phyloP scores from a whole-genome alignment of 1,284 basidiomycete genomes.

The Ceratobasidium sp. region DNA sequence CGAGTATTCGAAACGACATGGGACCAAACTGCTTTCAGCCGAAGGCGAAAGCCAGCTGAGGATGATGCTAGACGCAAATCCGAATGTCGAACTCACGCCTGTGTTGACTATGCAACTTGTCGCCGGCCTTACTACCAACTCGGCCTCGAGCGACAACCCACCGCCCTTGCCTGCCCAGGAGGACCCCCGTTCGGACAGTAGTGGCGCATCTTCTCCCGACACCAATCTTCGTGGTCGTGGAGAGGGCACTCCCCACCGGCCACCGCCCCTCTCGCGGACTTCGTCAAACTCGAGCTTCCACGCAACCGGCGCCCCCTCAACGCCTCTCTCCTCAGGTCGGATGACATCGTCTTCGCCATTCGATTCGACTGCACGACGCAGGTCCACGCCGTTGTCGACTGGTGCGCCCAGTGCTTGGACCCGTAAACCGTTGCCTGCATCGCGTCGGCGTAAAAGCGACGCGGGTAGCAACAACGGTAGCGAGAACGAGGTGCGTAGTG shows the following conservation, averaged over 20 bases:
- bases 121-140: slow-evolving; percentile 66
- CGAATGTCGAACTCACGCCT: slow-evolving; percentile 76
- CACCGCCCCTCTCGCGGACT: slow-evolving; percentile 1
- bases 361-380: slow-evolving; percentile 73
- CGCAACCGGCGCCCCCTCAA: slow-evolving; percentile 62
- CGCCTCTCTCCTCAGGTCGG: slow-evolving; percentile 60
- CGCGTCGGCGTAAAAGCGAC: slow-evolving; percentile 72
- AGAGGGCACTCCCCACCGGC: slow-evolving; percentile 63
- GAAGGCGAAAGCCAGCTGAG: slow-evolving; percentile 73
- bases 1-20: slow-evolving; percentile 70
- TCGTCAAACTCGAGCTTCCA: slow-evolving; percentile 49
- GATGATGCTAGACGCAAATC: slow-evolving; percentile 69
- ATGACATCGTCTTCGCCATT: slow-evolving; percentile 66
- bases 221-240: slow-evolving; percentile 61
- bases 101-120: slow-evolving; percentile 75
- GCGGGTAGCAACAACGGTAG: slow-evolving; percentile 67
- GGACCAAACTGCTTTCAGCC: slow-evolving; percentile 69
- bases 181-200: slow-evolving; percentile 56
- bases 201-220: slow-evolving; percentile 51
- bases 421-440: slow-evolving; percentile 66
- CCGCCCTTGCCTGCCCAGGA: slow-evolving; percentile 62
- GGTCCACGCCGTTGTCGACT: slow-evolving; percentile 68
- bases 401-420: slow-evolving; percentile 78
- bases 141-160: slow-evolving; percentile 22
- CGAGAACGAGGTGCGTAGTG: slow-evolving; percentile 37